Base-by-base conservation (phyloP, 768 basidiomycete species). In the Lentinula lateritia region DNA sequence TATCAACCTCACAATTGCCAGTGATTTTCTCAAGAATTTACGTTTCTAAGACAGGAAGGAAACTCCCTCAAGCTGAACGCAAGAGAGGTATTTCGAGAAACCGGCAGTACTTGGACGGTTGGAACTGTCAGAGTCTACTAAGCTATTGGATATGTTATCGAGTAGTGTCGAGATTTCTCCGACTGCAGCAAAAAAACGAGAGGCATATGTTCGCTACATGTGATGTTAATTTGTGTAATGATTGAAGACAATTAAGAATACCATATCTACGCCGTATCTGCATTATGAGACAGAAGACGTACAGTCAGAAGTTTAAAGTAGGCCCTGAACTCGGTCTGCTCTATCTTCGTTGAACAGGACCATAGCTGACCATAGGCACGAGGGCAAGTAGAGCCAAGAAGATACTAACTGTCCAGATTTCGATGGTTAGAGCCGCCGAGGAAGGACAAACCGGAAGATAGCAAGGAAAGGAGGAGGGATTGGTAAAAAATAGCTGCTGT, bases 391-490 rank as follows among this genome's bases (percentile, higher is more conserved):
- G 20, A 53, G 52, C 32, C 52, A 39, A 39, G 52, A 53, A 53
- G 20, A 39, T 53, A 7, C 5, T 34, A 12, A 1, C 34, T 16
- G 32, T 35, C 35, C 15, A 53, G 23, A 34, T 48, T 18, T 3
- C n/a, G 16, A 59, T 36, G 34, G 46, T 23, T 13, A 59, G n/a
- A 48, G 58, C 34, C 46, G 45, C 58, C 58, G 58, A 59, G 46
- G 58, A 18, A 59, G 58, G 58, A 59, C 34, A 59, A 50, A 59
- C 20, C 50, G 35, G 45, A 9, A 34, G 35, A 58, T 8, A 50
- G 18, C 15, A 42, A 43, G 18, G 13, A 20, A 28, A 45, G 39
- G 28, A 16, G 20, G 34, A 23, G 28, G 36, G 35, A n/a, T 5
- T 38, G 8, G 20, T 20, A 50, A 50, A 59, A 50, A 59, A 59